phyloP scores from a whole-genome alignment of 2,329 filamentous ascomycete species.

The Cyanodermella asteris region DNA sequence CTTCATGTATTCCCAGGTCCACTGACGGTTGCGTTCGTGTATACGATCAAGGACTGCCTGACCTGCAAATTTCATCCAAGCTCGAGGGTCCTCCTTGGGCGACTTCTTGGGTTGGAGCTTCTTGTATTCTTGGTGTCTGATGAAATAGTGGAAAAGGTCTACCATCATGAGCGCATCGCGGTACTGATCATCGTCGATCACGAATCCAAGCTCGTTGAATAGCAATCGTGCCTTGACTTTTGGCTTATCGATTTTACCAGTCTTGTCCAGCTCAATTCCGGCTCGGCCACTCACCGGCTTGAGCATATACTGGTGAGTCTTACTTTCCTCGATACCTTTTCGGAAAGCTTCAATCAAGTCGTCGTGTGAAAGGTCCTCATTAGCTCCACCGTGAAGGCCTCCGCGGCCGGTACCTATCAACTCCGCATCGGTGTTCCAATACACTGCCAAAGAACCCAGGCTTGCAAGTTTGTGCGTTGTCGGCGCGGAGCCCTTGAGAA shows the following conservation, averaged over 20 bases:
- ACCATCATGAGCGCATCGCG: constrained; percentile 95
- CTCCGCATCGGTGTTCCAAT: constrained; percentile 91
- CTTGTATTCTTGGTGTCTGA: constrained; percentile 93
- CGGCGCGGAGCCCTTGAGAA: constrained; percentile 66
- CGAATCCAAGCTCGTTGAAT: constrained; percentile 93
- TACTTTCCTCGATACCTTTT: constrained; percentile 53
- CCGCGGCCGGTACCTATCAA: constrained; percentile 68
- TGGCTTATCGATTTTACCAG: constrained; percentile 52
- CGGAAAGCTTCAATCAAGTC: constrained; percentile 60
- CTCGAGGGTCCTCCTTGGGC: constrained; percentile 73
- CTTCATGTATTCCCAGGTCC: constrained; percentile 91
- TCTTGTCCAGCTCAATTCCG: constrained; percentile 88
- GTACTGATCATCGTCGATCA: constrained; percentile 96
- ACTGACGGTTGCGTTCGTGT: constrained; percentile 74
- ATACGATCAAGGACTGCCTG: constrained; percentile 82
- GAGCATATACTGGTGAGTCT: constrained; percentile 79
- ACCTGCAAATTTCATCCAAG: constrained; percentile 83
- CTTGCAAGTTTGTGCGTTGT: constrained; percentile 88
- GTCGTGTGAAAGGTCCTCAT: constrained; percentile 44
- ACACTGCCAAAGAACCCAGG: constrained; percentile 71
- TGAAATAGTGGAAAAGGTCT: constrained; percentile 95
- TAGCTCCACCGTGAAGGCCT: constrained; percentile 32
- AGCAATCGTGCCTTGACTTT: constrained; percentile 78
- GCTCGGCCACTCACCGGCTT: constrained; percentile 90
- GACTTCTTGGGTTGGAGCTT: constrained; percentile 66